phyloP scores from a whole-genome alignment of 2,329 filamentous ascomycete genomes.

The Drechslerella dactyloides region DNA sequence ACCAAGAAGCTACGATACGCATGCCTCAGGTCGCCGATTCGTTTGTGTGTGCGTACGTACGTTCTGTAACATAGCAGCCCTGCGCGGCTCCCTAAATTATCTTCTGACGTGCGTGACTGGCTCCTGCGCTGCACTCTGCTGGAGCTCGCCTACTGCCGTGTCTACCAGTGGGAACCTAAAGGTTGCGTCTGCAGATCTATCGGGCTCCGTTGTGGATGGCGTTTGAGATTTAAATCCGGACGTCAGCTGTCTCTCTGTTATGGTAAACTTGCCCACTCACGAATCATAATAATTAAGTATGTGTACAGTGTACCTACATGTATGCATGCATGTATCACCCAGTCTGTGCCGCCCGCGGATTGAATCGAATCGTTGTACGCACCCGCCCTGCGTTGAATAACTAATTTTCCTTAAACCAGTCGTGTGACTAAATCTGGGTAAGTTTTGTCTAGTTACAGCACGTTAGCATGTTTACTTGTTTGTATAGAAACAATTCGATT shows the following conservation, averaged over 20 bases:
- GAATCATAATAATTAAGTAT: no score
- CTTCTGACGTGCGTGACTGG: neutral
- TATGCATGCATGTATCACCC: neutral
- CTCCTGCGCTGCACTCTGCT: neutral
- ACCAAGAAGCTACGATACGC: no score
- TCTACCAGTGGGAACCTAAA: neutral
- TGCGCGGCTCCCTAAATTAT: neutral
- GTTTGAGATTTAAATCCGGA: neutral
- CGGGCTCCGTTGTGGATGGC: neutral
- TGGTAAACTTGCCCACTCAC: no score
- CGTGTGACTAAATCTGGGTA: no score
- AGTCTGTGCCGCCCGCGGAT: neutral
- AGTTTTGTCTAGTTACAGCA: no score
- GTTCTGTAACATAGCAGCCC: no score
- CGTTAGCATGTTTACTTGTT: no score
- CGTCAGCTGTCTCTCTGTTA: no score
- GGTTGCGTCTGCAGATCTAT: neutral
- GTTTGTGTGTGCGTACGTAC: neutral
- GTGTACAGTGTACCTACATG: neutral
- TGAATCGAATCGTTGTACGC: neutral
- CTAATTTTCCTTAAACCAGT: no score
- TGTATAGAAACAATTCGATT: no score
- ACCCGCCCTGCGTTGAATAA: no score
- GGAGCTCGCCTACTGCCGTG: slow-evolving; percentile 27
- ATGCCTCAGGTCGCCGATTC: neutral